Evolutionary conservation across 164 flowering plant species (phyloP).

Genomic region (Piper betle): DNA sequence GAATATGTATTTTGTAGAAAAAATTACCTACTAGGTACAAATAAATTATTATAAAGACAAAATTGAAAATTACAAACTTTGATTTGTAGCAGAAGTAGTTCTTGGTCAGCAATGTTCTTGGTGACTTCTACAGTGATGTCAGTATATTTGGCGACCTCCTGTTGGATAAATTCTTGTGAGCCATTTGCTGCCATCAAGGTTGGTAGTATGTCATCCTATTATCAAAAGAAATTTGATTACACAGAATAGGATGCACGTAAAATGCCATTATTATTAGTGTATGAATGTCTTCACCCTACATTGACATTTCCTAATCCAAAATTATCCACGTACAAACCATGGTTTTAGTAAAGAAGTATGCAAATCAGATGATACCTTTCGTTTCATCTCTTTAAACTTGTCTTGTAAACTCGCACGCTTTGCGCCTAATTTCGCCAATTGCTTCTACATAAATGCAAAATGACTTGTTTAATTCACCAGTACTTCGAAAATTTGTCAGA

Average conservation of each 20-base stretch:
- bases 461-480: not conserved
- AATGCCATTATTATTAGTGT: no score
- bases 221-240: not conserved
- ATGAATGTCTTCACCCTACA: no score
- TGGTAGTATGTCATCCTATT: conserved; percentile 93
- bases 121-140: conserved; percentile 67
- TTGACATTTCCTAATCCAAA: no score
- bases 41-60: no score
- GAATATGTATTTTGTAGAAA: not conserved
- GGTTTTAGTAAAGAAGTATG: not conserved
- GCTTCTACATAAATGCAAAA: conserved; percentile 54
- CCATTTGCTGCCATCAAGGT: conserved; percentile 91
- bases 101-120: conserved; percentile 83
- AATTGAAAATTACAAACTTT: conserved; percentile 34
- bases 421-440: conserved; percentile 81
- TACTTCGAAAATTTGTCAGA: no score
- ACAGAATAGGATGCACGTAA: no score
- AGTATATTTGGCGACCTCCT: conserved; percentile 86
- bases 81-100: conserved; percentile 70
- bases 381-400: conserved; percentile 98
- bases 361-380: conserved; percentile 41
- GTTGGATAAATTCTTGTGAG: conserved; percentile 81
- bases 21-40: no score
- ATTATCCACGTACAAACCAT: no score
- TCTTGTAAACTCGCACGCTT: conserved; percentile 97